Percentiles rank a stretch among this genome's conserved stretches.
Evolutionary conservation across 2,329 filamentous ascomycete genomes (phyloP).

Genomic region (Periconia sp.): DNA sequence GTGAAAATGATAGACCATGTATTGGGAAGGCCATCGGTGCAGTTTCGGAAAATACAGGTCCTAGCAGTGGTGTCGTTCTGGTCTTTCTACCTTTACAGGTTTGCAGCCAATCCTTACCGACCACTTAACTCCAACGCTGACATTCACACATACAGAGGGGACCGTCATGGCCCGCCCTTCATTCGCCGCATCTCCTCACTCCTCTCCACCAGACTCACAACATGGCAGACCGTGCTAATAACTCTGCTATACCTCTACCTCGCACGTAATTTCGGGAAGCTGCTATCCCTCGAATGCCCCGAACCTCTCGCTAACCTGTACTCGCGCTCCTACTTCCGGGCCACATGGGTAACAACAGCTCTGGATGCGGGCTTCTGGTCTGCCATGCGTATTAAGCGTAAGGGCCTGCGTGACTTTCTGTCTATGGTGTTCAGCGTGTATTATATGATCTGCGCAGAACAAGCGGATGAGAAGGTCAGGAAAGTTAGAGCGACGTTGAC

Average conservation of each 20-base stretch:
- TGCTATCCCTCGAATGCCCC: slow-evolving; percentile 86
- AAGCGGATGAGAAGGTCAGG: slow-evolving; percentile 93
- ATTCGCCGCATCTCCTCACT: slow-evolving; percentile 70
- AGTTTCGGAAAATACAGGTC: slow-evolving; percentile 91
- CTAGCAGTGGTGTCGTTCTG: slow-evolving; percentile 89
- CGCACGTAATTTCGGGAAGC: slow-evolving; percentile 88
- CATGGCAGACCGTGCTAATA: slow-evolving; percentile 86
- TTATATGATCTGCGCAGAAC: slow-evolving; percentile 89
- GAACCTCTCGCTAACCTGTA: slow-evolving; percentile 95
- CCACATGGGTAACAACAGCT: slow-evolving; percentile 94
- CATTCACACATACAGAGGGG: slow-evolving; percentile 60
- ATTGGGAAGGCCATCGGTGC: slow-evolving; percentile 83
- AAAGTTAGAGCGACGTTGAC: slow-evolving; percentile 86
- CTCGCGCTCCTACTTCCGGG: slow-evolving; percentile 86
- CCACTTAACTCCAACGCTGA: slow-evolving; percentile 15
- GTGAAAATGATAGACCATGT: slow-evolving; percentile 70
- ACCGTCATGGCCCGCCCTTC: slow-evolving; percentile 84
- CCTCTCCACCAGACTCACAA: slow-evolving; percentile 71
- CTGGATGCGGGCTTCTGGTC: slow-evolving; percentile 98
- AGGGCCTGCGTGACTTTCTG: slow-evolving; percentile 78
- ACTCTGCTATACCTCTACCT: slow-evolving; percentile 91
- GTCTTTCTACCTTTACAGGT: slow-evolving; percentile 81
- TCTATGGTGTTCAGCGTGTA: slow-evolving; percentile 85
- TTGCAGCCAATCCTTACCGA: slow-evolving; percentile 25
- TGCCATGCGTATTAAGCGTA: slow-evolving; percentile 84